Conservation (phyloP, 257 asterid species). For the Solanum tarijense region DNA sequence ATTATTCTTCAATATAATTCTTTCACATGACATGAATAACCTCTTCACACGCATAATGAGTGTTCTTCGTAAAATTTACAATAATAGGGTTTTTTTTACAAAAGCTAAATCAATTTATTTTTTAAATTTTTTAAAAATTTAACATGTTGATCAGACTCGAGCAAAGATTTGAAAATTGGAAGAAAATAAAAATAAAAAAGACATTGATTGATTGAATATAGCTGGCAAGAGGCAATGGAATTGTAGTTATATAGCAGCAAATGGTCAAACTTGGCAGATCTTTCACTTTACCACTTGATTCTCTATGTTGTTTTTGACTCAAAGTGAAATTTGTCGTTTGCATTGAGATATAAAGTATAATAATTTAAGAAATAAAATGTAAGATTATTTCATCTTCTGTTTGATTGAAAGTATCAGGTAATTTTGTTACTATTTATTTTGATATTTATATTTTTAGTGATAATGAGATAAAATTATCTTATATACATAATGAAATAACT, state of each 20-base stretch:
- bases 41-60: background rate
- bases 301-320: background rate
- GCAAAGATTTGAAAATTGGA: background rate
- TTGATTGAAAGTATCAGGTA: fast-evolving
- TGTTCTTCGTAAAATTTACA: too few relatives aligned
- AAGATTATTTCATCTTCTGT: fast-evolving
- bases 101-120: too few relatives aligned
- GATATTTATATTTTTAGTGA: too few relatives aligned
- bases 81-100: too few relatives aligned
- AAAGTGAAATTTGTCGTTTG: background rate
- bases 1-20: too few relatives aligned
- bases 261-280: slow-evolving; percentile 9
- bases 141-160: background rate
- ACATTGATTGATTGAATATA: background rate
- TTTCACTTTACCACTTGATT: background rate
- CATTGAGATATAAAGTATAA: too few relatives aligned
- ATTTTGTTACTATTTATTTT: fast-evolving
- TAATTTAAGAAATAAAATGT: too few relatives aligned
- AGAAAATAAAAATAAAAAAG: background rate
- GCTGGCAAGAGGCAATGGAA: background rate
- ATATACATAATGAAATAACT: too few relatives aligned
- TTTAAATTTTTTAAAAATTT: too few relatives aligned
- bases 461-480: background rate
- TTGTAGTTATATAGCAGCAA: slow-evolving; percentile 1
- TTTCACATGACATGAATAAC: too few relatives aligned